Evolutionary conservation across 768 basidiomycete genomes (phyloP).

Genomic region (Suillus sp.): DNA sequence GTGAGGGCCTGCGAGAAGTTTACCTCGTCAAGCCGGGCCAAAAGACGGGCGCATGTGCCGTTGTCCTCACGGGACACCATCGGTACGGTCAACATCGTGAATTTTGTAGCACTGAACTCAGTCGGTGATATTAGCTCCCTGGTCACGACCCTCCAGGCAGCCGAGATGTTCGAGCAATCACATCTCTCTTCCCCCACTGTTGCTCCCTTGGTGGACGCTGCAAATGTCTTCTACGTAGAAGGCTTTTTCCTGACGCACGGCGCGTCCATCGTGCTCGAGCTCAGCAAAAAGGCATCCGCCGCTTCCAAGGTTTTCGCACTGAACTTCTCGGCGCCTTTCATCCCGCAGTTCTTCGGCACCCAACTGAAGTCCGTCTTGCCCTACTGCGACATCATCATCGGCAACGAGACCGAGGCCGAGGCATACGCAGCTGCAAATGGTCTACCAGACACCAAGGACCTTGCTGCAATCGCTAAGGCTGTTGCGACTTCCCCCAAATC

Average conservation of each 20-base stretch:
- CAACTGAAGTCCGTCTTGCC: slow-evolving; percentile 83
- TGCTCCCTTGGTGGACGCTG: slow-evolving; percentile 73
- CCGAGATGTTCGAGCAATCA: slow-evolving; percentile 84
- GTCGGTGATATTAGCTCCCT: slow-evolving; percentile 61
- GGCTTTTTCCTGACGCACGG: slow-evolving; percentile 99
- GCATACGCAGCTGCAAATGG: slow-evolving; percentile 80
- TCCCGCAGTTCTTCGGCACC: slow-evolving; percentile 86
- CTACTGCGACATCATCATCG: slow-evolving; percentile 87
- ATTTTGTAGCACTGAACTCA: slow-evolving; percentile 1
- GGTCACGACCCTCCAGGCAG: slow-evolving; percentile 86
- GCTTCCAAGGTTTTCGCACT: slow-evolving; percentile 86
- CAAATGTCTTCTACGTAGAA: slow-evolving; percentile 91
- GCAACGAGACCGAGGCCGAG: slow-evolving; percentile 95
- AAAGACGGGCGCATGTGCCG: slow-evolving; percentile 96
- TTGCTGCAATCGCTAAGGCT: slow-evolving; percentile 66
- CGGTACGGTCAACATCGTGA: slow-evolving; percentile 52
- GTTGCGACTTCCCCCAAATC: slow-evolving; percentile 79
- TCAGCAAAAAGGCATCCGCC: slow-evolving; percentile 76
- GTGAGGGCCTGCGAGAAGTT: slow-evolving; percentile 85
- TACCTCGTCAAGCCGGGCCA: slow-evolving; percentile 88
- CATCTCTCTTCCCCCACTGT: slow-evolving; percentile 80
- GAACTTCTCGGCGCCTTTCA: slow-evolving; percentile 98
- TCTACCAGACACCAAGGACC: slow-evolving; percentile 63
- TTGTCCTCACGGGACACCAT: slow-evolving; percentile 91
- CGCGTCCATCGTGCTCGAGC: slow-evolving; percentile 61